Evolutionary conservation across 2,329 filamentous ascomycete genomes (phyloP).

Genomic region (Cadophora sp.): DNA sequence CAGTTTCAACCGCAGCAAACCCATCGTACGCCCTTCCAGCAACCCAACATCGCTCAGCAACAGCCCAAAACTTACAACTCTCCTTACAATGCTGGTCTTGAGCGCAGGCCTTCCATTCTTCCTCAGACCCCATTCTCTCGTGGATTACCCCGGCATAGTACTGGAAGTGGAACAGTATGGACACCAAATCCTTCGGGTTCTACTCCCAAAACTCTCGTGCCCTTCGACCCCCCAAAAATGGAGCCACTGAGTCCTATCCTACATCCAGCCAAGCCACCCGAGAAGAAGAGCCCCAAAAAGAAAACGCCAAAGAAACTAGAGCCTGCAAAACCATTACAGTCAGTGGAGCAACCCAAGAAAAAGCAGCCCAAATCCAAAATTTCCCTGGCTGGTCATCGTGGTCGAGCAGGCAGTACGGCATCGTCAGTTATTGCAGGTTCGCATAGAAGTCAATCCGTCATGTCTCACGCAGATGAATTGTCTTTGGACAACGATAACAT

Average conservation of each 20-base stretch:
- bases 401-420: constrained; percentile 40
- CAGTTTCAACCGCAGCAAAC: constrained; percentile 34
- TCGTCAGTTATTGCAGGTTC: constrained; percentile 45
- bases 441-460: constrained; percentile 54
- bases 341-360: constrained; percentile 16
- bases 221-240: constrained; percentile 57
- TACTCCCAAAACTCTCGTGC: constrained; percentile 57
- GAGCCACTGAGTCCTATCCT: constrained; percentile 66
- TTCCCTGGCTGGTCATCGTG: constrained; percentile 29
- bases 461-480: constrained; percentile 56
- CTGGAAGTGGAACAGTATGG: constrained; percentile 62
- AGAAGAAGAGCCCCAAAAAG: constrained; percentile 38
- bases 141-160: constrained; percentile 30
- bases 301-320: constrained; percentile 22
- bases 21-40: constrained; percentile 36
- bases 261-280: constrained; percentile 48
- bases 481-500: constrained; percentile 52
- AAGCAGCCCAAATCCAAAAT: constrained; percentile 26
- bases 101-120: constrained; percentile 29
- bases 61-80: constrained; percentile 45
- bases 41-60: constrained; percentile 34
- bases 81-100: constrained; percentile 44
- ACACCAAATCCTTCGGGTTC: constrained; percentile 62
- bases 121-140: constrained; percentile 41
- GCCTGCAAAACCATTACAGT: constrained; percentile 3